These are phyloP conservation scores for Magnusiomyces sp. DNA, from an alignment of 1,139 yeast species.

Conservation along the genomic window DNA sequence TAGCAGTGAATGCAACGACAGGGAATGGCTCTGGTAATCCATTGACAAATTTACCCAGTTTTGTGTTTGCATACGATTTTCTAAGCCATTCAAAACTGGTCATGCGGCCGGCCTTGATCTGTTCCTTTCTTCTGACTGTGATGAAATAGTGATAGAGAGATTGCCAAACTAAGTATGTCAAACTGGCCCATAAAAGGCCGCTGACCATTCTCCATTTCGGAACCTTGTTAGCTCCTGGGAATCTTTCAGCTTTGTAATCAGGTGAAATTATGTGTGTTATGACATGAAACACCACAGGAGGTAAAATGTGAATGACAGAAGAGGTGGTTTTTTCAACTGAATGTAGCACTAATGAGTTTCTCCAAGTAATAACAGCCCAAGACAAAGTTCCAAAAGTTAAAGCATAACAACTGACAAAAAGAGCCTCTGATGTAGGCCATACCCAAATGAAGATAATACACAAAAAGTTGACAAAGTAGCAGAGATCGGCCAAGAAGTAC, in stretches of 20 bases:
- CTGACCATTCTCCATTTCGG: conserved; percentile 62
- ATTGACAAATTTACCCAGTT: conserved; percentile 72
- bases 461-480: conserved; percentile 79
- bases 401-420: conserved; percentile 78
- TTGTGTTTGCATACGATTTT: conserved; percentile 54
- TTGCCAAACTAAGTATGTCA: conserved; percentile 93
- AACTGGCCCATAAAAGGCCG: conserved; percentile 70
- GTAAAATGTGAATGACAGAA: conserved; percentile 83
- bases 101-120: conserved; percentile 76
- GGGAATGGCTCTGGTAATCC: conserved; percentile 78
- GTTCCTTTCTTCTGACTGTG: conserved; percentile 66
- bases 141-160: conserved; percentile 82
- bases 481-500: conserved; percentile 84
- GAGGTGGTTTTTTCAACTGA: conserved; percentile 91
- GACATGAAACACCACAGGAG: conserved; percentile 82
- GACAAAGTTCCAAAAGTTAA: conserved; percentile 82
- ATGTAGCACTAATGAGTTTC: conserved; percentile 86
- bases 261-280: conserved; percentile 70
- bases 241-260: conserved; percentile 48
- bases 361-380: conserved; percentile 94
- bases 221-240: conserved; percentile 70
- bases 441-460: conserved; percentile 71
- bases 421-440: conserved; percentile 59
- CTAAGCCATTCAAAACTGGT: conserved; percentile 85
- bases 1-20: conserved; percentile 71